Base-by-base conservation (phyloP, 495 filamentous ascomycete genomes). In the Penicillium desertorum region DNA sequence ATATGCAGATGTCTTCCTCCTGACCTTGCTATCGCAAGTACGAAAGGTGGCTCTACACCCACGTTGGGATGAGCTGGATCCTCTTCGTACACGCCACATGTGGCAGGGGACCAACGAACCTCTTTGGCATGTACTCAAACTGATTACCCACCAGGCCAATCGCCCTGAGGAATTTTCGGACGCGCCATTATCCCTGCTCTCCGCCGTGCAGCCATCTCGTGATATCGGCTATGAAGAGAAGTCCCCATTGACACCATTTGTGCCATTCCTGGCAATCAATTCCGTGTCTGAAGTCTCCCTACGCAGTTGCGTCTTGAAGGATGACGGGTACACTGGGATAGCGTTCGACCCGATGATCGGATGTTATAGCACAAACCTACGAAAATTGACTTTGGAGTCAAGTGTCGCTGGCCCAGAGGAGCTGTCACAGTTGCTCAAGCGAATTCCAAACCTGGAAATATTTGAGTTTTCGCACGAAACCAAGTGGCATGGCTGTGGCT, bases 401-500 rank as follows among this genome's bases (percentile, higher is more conserved):
- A 10, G 41, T 43, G 11, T 43, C 8, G 41, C 17, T 2, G 41
- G 17, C n/a, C 17, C 41, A 2, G 4, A 43, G 17, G 41, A 43
- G 41, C 8, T 43, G 11, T 43, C 47, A 22, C 56, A 58, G 17
- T 7, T 58, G 9, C 47, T 58, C 23, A 46, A 41, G 17, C 47
- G 46, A 44, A 58, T 58, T 45, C 56, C 56, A 39, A 58, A 58
- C 46, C 39, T 58, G 11, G 56, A 58, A 39, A 30, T 52, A 4
- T 58, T 58, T 45, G 46, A 51, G 12, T 58, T 45, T 19, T 58
- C 56, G 20, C 56, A 58, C 37, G 47, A 58, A 45, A 58, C 47
- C 5, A 58, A 58, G 47, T 58, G 56, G 56, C 56, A 58, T 27
- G 56, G 46, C 39, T 58, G 56, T n/a, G 56, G 56, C 12, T 10